Evolutionary conservation across 768 basidiomycete species (phyloP), one percentile per base, ranked within the genome.

Genomic region (Nevesoporus exiguus): DNA sequence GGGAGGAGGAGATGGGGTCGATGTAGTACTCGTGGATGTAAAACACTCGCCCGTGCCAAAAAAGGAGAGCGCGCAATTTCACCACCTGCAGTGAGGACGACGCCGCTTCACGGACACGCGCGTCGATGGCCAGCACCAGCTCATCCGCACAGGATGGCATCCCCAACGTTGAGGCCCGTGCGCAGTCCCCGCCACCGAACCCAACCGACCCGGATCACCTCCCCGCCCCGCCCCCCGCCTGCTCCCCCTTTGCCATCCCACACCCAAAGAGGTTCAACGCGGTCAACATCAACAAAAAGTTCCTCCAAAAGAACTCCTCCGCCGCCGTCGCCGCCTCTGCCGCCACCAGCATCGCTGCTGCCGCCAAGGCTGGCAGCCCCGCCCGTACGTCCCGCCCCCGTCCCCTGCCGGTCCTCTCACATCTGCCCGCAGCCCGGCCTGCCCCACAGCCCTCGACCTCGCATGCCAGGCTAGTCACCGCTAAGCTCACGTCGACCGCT

Each of bases 241-340:
- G 14, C 51, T 56, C 67, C 11, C 60, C 66, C 15, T 70, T 71
- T 22, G 62, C 64, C 17, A 62, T 70, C 4, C 79, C 80, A 2
- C 86, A 83, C 58, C 80, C 82, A 29, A 98, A 98, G 78, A 85
- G 88, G 65, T 95, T 94, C 72, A 90, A 77, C 67, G 83, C 92
- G 27, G 83, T 93, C 58, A 93, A 93, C 67, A 92, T 98, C 71
- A 96, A 92, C 77, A 96, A 94, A 83, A 93, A 91, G 72, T 98
- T 98, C 71, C 76, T 98, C 40, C 90, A 93, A 76, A 96, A 95
- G 80, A 88, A 87, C 51, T 84, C 84, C 7, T 71, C 85, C 40
- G 75, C 83, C 39, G 76, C 84, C 24, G 72, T 75, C 44, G 67
- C 82, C 24, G 64, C 76, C 33, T 73, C 81, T 19, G 63, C 75